Evolutionary conservation across 2,329 filamentous ascomycete genomes (phyloP).

Genomic region (Aureobasidium sp.): DNA sequence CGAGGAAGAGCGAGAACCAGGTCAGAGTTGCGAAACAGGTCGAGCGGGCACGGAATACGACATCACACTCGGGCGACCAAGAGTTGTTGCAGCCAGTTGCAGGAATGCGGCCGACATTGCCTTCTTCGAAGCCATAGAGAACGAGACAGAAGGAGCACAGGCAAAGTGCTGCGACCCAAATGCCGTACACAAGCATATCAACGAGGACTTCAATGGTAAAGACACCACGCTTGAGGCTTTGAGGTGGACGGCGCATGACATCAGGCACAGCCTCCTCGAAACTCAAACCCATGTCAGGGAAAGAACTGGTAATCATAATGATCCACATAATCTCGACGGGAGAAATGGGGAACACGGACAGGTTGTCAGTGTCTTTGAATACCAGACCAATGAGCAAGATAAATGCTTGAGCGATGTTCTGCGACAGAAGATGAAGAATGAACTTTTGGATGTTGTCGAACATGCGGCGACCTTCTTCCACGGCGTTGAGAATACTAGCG

Average conservation of each 20-base stretch:
- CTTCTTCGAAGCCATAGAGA: constrained; percentile 55
- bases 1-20: constrained; percentile 69
- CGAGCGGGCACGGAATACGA: constrained; percentile 63
- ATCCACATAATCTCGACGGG: constrained; percentile 88
- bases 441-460: constrained; percentile 87
- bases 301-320: constrained; percentile 83
- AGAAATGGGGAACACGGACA: constrained; percentile 76
- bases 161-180: constrained; percentile 65
- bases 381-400: constrained; percentile 70
- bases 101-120: constrained; percentile 41
- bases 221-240: constrained; percentile 59
- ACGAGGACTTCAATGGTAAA: constrained; percentile 71
- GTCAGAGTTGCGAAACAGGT: constrained; percentile 69
- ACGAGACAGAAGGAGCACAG: constrained; percentile 58
- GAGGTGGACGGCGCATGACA: constrained; percentile 73
- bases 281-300: constrained; percentile 82
- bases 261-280: constrained; percentile 69
- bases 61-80: constrained; percentile 50
- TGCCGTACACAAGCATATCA: constrained; percentile 73
- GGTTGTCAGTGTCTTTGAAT: constrained; percentile 62
- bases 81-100: constrained; percentile 54
- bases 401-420: constrained; percentile 78
- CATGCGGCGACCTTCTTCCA: constrained; percentile 73
- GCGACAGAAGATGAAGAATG: constrained; percentile 67
- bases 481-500: constrained; percentile 73